phyloP scores from a whole-genome alignment of 1,139 yeast species.

The Entelexis paramagnoliae region DNA sequence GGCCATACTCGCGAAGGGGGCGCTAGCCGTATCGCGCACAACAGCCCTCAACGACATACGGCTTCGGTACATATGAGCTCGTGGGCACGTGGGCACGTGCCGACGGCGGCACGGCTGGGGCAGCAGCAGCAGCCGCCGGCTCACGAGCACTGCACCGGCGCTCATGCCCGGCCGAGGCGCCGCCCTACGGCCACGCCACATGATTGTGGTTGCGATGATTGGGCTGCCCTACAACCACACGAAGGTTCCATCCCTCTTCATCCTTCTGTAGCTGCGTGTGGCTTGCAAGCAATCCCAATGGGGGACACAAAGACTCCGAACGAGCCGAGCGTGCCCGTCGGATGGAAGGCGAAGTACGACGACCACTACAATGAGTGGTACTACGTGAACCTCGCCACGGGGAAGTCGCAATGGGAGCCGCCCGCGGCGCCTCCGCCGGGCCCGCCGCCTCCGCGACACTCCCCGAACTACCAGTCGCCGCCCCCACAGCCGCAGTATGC shows the following conservation, averaged over 20 bases:
- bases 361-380: conserved; percentile 55
- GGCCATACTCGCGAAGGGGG: too few relatives aligned
- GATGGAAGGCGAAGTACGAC: conserved; percentile 86
- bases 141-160: too few relatives aligned
- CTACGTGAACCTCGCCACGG: conserved; percentile 62
- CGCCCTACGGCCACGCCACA: background rate
- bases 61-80: too few relatives aligned
- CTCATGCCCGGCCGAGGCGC: background rate
- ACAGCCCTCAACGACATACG: too few relatives aligned
- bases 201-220: background rate
- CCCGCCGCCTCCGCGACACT: conserved; percentile 28
- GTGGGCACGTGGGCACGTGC: too few relatives aligned
- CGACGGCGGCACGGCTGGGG: too few relatives aligned
- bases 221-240: background rate
- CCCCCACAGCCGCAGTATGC: conserved; percentile 14
- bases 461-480: background rate
- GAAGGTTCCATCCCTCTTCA: background rate
- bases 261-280: background rate
- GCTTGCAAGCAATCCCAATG: background rate
- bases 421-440: conserved; percentile 39
- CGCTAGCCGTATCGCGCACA: too few relatives aligned
- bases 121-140: too few relatives aligned
- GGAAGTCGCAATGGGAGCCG: conserved; percentile 83
- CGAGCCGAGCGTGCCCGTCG: conserved; percentile 53
- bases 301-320: conserved; percentile 10